A percentile compares a stretch with the other conserved stretches of the same genome.
These are phyloP conservation scores for Ophiostoma sp. DNA, from an alignment of 2,329 filamentous ascomycete species.

Conservation along the genomic window DNA sequence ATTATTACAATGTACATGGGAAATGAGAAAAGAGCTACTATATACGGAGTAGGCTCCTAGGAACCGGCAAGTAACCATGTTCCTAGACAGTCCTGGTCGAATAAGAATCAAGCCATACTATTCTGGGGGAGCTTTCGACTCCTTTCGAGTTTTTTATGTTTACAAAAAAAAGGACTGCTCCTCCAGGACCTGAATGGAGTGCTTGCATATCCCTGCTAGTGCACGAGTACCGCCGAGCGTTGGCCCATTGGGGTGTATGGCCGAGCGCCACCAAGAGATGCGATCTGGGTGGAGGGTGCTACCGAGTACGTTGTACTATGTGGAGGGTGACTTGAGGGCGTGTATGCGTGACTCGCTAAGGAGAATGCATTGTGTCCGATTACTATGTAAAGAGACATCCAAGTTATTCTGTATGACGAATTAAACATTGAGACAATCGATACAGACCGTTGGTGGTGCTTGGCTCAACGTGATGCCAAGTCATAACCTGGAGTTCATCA, in stretches of 20 bases:
- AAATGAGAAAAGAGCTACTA: not conserved
- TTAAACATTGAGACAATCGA: not conserved
- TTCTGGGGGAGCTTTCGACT: not conserved
- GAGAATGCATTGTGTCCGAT: not conserved
- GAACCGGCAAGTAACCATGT: conserved; percentile 3
- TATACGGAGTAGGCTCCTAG: not conserved
- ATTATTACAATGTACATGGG: too few relatives aligned
- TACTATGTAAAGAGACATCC: too few relatives aligned
- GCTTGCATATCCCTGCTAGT: conserved; percentile 8
- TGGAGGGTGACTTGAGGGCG: not conserved
- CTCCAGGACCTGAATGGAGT: not conserved
- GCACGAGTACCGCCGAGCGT: conserved; percentile 32
- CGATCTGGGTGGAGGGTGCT: not conserved
- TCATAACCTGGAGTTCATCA: not conserved
- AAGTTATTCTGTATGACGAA: too few relatives aligned
- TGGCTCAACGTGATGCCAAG: conserved; percentile 6
- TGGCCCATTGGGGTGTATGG: conserved; percentile 29
- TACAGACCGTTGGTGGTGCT: conserved; percentile 8
- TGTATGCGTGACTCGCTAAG: not conserved
- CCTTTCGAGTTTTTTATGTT: not conserved
- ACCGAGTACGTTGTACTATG: too few relatives aligned
- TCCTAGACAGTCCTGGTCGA: not conserved
- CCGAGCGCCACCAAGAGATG: conserved; percentile 20
- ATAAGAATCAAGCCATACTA: not conserved
- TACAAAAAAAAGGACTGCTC: not conserved